These are phyloP conservation scores for Ustilago esculenta DNA, from an alignment of 1,284 basidiomycete genomes.

Conservation along the genomic window DNA sequence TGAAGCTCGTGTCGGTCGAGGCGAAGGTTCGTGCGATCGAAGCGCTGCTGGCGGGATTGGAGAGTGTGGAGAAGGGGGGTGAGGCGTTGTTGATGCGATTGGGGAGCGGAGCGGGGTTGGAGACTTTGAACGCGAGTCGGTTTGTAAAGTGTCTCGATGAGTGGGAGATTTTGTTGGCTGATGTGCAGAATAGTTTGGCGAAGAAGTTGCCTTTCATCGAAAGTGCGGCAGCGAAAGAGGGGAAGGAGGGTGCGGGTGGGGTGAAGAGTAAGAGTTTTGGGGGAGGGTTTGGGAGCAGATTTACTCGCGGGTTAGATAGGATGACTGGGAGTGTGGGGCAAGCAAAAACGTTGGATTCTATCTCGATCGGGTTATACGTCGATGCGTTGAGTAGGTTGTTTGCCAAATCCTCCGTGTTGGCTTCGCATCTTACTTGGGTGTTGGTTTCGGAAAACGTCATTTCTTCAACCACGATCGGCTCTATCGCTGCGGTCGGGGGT, in stretches of 20 bases:
- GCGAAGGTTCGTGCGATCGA: slow-evolving; percentile 87
- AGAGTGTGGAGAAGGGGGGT: slow-evolving; percentile 72
- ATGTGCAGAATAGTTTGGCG: slow-evolving; percentile 72
- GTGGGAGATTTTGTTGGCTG: slow-evolving; percentile 84
- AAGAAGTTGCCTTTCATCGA: slow-evolving; percentile 79
- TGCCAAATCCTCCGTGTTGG: background rate
- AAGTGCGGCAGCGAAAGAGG: background rate
- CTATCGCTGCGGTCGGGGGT: too few relatives aligned
- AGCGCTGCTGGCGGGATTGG: slow-evolving; percentile 78
- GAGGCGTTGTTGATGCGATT: slow-evolving; percentile 32
- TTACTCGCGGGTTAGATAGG: slow-evolving; percentile 22
- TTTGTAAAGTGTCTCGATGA: slow-evolving; percentile 70
- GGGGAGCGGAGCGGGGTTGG: slow-evolving; percentile 42
- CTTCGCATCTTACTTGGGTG: slow-evolving; percentile 5
- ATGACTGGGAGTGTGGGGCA: slow-evolving; percentile 17
- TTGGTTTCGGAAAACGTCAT: slow-evolving; percentile 10
- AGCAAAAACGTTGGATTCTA: slow-evolving; percentile 6
- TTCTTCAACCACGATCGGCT: background rate
- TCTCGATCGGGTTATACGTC: slow-evolving; percentile 1
- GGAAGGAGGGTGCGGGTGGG: background rate
- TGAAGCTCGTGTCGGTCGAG: slow-evolving; percentile 80
- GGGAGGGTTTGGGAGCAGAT: slow-evolving; percentile 13
- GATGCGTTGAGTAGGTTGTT: slow-evolving; percentile 9
- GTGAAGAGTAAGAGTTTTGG: slow-evolving; percentile 1
- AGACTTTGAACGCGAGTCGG: slow-evolving; percentile 60